Percentiles rank a stretch among this genome's conserved stretches.
phyloP scores from a whole-genome alignment of 2,329 filamentous ascomycete species.

The Magnaporthiopsis rhizophila region DNA sequence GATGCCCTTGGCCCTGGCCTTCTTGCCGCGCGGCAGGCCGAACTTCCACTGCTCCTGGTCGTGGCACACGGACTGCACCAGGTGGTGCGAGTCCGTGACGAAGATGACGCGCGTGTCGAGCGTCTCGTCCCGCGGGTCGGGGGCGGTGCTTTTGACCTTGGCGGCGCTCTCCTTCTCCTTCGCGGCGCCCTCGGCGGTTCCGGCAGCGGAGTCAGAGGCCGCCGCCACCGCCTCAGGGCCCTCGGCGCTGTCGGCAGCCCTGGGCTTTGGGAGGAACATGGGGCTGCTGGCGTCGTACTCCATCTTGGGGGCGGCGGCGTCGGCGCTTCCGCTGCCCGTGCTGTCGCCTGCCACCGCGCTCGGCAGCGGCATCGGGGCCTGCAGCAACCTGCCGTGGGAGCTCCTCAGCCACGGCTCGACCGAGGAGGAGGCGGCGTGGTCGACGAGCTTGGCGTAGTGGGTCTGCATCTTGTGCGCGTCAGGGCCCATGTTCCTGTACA shows the following conservation, averaged over 20 bases:
- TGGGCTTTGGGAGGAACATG: background rate
- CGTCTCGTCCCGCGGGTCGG: background rate
- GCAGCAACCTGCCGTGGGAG: too few relatives aligned
- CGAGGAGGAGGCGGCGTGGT: background rate
- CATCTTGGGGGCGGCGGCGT: background rate
- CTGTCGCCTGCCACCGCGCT: background rate
- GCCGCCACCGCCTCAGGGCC: too few relatives aligned
- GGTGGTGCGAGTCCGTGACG: background rate
- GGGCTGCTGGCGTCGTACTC: background rate
- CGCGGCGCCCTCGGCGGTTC: too few relatives aligned
- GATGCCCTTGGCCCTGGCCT: background rate
- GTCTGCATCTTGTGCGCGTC: background rate
- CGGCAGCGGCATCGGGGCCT: too few relatives aligned
- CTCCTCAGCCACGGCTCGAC: background rate
- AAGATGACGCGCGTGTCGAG: background rate
- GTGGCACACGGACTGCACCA: background rate
- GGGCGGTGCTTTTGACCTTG: background rate
- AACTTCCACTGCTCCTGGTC: conserved; percentile 1
- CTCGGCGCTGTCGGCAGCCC: background rate
- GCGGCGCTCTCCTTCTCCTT: too few relatives aligned
- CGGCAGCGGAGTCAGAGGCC: too few relatives aligned
- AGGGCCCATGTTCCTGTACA: background rate
- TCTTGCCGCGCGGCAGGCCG: background rate
- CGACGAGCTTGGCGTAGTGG: background rate
- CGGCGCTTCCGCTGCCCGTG: too few relatives aligned